Conservation (phyloP, 2,329 filamentous ascomycete genomes). For the Penicillium sclerotiorum region DNA sequence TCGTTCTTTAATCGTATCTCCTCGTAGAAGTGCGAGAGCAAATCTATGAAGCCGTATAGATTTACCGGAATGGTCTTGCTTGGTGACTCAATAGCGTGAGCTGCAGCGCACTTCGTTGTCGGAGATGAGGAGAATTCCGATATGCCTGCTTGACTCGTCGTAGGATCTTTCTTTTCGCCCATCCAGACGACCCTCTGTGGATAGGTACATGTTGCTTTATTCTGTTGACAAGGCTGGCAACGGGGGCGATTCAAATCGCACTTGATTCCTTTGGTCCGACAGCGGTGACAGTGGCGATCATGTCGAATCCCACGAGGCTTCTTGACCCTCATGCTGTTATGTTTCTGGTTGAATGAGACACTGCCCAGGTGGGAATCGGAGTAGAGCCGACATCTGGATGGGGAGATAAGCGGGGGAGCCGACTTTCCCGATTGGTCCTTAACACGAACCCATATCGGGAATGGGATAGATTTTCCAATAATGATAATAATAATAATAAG, state of each 20-base stretch:
- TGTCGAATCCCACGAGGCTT: constrained; percentile 35
- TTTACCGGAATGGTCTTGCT: constrained; percentile 17
- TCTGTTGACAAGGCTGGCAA: constrained; percentile 28
- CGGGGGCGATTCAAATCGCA: constrained; percentile 35
- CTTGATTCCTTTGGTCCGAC: constrained; percentile 29
- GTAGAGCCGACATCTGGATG: constrained; percentile 1
- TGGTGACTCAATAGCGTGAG: not conserved
- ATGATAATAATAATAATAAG: not conserved
- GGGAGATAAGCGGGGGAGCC: constrained; percentile 18
- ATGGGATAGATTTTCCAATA: not conserved
- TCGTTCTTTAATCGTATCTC: constrained; percentile 24
- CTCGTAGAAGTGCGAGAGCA: constrained; percentile 27
- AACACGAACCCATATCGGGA: not conserved
- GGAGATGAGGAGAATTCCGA: not conserved
- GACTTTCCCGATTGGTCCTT: constrained; percentile 10
- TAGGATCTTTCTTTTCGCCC: constrained; percentile 15
- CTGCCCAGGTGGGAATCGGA: no score
- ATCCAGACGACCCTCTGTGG: constrained; percentile 32
- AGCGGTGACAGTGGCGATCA: constrained; percentile 32
- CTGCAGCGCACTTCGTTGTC: not conserved
- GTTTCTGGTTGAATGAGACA: no score
- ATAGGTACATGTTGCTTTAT: constrained; percentile 25
- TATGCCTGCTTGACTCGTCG: not conserved
- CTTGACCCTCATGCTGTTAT: constrained; percentile 17
- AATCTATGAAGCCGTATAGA: constrained; percentile 30